Conservation (phyloP, 1,284 basidiomycete genomes). For the Rhodotorula sp. region DNA sequence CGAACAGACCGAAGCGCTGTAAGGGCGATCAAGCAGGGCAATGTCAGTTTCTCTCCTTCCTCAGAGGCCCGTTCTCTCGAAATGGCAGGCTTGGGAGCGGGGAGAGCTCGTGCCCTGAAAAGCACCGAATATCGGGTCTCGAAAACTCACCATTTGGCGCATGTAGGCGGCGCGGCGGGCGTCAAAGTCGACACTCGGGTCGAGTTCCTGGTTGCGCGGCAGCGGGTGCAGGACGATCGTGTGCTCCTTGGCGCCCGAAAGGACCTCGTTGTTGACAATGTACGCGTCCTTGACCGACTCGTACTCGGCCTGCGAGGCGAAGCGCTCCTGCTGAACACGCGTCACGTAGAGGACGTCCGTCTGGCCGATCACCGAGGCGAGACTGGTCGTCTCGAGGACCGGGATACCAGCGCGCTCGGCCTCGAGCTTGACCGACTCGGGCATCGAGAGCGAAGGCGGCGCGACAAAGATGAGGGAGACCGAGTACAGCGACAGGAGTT, state of each 20-base stretch:
- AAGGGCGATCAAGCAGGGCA: too few relatives aligned
- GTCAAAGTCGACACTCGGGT: slow-evolving; percentile 80
- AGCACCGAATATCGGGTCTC: too few relatives aligned
- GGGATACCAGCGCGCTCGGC: slow-evolving; percentile 77
- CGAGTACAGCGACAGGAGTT: slow-evolving; percentile 75
- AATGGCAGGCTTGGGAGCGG: too few relatives aligned
- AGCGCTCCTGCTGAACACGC: slow-evolving; percentile 92
- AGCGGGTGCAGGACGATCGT: slow-evolving; percentile 99
- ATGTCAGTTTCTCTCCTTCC: too few relatives aligned
- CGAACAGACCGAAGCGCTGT: too few relatives aligned
- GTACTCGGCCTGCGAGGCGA: slow-evolving; percentile 79
- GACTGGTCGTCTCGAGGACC: slow-evolving; percentile 74
- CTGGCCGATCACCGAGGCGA: slow-evolving; percentile 84
- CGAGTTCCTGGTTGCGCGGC: slow-evolving; percentile 93
- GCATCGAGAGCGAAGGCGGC: slow-evolving; percentile 87
- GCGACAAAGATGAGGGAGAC: slow-evolving; percentile 96
- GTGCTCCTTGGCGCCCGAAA: slow-evolving; percentile 66
- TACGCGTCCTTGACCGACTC: slow-evolving; percentile 88
- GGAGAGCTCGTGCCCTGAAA: too few relatives aligned
- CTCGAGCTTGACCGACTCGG: slow-evolving; percentile 74
- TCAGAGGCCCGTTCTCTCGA: too few relatives aligned
- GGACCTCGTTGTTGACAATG: slow-evolving; percentile 81
- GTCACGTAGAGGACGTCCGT: slow-evolving; percentile 99
- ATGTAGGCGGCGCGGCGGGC: neutral
- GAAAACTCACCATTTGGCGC: too few relatives aligned